Percentiles rank a stretch among this genome's conserved stretches.
phyloP scores from a whole-genome alignment of 495 filamentous ascomycete genomes.

The Aspergillus diversus region DNA sequence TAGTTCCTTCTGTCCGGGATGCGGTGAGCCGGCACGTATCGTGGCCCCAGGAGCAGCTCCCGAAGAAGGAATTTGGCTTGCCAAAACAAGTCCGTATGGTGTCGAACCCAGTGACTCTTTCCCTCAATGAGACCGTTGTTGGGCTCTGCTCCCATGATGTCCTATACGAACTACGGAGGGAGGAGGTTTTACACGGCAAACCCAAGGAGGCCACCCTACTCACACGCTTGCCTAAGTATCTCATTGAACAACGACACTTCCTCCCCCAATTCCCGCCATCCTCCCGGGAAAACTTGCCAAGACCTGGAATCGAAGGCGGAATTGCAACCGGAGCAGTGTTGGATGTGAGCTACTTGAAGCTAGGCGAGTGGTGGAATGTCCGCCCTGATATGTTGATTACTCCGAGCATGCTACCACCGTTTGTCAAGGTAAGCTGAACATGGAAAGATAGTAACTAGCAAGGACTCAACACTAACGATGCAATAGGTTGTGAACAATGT shows the following conservation, averaged over 20 bases:
- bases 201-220: conserved; percentile 61
- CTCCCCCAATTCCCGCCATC: conserved; percentile 85
- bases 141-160: conserved; percentile 83
- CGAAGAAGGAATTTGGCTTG: conserved; percentile 70
- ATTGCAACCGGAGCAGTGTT: conserved; percentile 72
- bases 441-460: conserved; percentile 9
- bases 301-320: conserved; percentile 57
- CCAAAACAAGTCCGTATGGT: conserved; percentile 76
- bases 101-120: conserved; percentile 85
- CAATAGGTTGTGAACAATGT: conserved; percentile 80
- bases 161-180: conserved; percentile 74
- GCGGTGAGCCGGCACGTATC: conserved; percentile 78
- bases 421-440: conserved; percentile 71
- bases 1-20: conserved; percentile 88
- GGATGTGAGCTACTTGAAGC: conserved; percentile 82
- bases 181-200: conserved; percentile 68
- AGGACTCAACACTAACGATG: conserved; percentile 2
- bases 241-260: conserved; percentile 88
- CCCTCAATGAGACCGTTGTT: conserved; percentile 80
- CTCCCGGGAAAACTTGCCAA: conserved; percentile 66
- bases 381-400: conserved; percentile 83
- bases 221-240: conserved; percentile 66
- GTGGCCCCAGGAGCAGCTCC: conserved; percentile 86
- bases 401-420: conserved; percentile 81
- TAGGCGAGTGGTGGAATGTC: conserved; percentile 86